Base-by-base conservation (phyloP, 805 yeast genomes). In the Starmera caribaea region DNA sequence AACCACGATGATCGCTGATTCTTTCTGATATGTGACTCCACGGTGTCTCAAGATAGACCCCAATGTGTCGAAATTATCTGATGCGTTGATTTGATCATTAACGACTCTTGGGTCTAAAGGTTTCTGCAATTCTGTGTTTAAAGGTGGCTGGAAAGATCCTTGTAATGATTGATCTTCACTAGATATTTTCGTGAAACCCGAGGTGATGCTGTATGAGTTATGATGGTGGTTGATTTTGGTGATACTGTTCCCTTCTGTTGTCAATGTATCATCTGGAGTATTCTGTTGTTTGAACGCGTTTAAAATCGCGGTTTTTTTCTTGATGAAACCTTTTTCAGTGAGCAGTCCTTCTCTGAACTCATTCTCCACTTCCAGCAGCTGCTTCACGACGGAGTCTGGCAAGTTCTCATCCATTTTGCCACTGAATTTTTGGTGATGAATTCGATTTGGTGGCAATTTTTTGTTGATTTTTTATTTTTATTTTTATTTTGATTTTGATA, bases 41-140 rank as follows among this genome's bases (percentile, higher is more conserved):
- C 98, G 65, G 40, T 77, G 80, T 34, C 89, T 66, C 42, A 92
- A 62, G 13, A 87, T 79, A 8, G 79, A 69, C 2, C 90, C 80
- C 43, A 92, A 62, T 41, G 81, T 76, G 41, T 78, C 83, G 42
- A 73, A 70, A 35, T 68, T 66, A 32, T 67, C 73, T 5, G 62
- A 57, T 8, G 55, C 50, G 2, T 58, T 51, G 10, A 58, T 53
- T 28, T 59, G 65, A 34, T 57, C 61, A 34, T 54, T 62, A 13
- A 62, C 57, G 35, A 69, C 69, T 45, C 86, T 63, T 1, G 88
- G 90, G 42, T 73, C 77, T 28, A 84, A 58, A 30, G 92, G 81
- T 34, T 45, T 42, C 35, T 54, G 55, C 13, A 53, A 34, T 38
- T 47, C 48, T 16, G 45, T 41, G 11, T 47, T 43, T n/a, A 44